Conservation (phyloP, 176 grass and related monocot genomes). For the Ananas comosus region DNA sequence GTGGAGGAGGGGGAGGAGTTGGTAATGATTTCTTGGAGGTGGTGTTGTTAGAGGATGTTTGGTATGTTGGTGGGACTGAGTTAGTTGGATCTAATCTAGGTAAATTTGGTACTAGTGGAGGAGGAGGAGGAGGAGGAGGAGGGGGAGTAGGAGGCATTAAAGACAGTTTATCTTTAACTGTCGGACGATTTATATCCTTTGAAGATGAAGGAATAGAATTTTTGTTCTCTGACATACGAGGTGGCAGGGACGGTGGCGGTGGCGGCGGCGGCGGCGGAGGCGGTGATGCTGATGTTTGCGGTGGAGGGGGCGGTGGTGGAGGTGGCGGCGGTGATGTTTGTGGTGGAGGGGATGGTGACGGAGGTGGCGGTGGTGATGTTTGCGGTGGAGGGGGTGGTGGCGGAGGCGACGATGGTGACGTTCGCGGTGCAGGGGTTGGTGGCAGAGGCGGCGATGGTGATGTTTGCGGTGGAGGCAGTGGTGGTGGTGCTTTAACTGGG, state of each 20-base stretch:
- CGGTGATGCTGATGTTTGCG: not conserved
- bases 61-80: constrained; percentile 16
- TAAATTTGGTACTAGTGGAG: constrained; percentile 6
- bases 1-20: constrained; percentile 28
- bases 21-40: constrained; percentile 13
- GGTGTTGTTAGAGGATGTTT: constrained; percentile 18
- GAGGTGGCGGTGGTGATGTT: not conserved
- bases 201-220: not conserved
- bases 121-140: not conserved
- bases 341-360: not conserved
- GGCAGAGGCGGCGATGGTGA: not conserved
- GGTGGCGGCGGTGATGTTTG: not conserved
- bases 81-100: constrained; percentile 19
- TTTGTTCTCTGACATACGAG: not conserved
- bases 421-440: not conserved
- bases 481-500: not conserved
- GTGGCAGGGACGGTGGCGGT: not conserved
- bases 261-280: not conserved
- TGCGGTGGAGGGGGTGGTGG: not conserved
- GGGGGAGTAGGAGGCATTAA: constrained; percentile 18
- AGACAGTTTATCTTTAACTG: constrained; percentile 13
- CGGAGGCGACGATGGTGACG: not conserved
- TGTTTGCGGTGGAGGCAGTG: not conserved
- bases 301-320: not conserved
- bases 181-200: constrained; percentile 26